Evolutionary conservation across 2,329 filamentous ascomycete species (phyloP), one percentile per base, ranked within the genome.

Genomic region (Fusarium ambrosium): DNA sequence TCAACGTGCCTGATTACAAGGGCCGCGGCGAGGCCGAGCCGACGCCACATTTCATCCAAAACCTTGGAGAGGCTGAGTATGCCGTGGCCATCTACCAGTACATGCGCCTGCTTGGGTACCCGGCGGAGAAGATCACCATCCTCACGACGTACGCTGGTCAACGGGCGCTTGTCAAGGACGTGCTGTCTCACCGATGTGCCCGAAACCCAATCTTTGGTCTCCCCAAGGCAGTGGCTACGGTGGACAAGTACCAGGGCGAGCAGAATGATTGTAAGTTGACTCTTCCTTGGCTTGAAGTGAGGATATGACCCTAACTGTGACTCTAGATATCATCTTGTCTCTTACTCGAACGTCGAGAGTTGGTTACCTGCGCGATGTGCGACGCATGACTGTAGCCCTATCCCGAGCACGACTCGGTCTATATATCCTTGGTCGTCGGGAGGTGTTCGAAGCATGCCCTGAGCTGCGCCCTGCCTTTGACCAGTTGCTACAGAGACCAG

Each of bases 171-270:
- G 94, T 99, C 70, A 92, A 90, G 78, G 96, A 99, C 82, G 95
- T 99, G 4, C 85, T 99, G 62, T 86, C 86, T 16, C 94, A 97
- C 80, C 90, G 97, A 68, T 99, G 97, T 83, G 92, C 92, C 41
- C 93, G 90, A 78, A 97, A 95, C 78, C 86, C 92, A 3, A 86
- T 98, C 22, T 99, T 99, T 84, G 95, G 96, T 10, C 86, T 98
- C 82, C 97, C 97, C 20, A 93, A 92, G 83, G 92, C 93, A 63
- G 94, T 99, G 32, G 95, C 94, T 4, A 99, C 97, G 6, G 96
- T 99, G 73, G 97, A 99, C 86, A 98, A 98, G 83, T 99, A 98
- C 80, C 97, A 99, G 86, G 97, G 97, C 82, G 97, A 99, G 87
- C 97, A 99, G 84, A 99, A 99, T 84, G 97, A 99, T 80, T 98